phyloP scores from a whole-genome alignment of 2,329 filamentous ascomycete genomes.

The Calonectria multiphialidica region DNA sequence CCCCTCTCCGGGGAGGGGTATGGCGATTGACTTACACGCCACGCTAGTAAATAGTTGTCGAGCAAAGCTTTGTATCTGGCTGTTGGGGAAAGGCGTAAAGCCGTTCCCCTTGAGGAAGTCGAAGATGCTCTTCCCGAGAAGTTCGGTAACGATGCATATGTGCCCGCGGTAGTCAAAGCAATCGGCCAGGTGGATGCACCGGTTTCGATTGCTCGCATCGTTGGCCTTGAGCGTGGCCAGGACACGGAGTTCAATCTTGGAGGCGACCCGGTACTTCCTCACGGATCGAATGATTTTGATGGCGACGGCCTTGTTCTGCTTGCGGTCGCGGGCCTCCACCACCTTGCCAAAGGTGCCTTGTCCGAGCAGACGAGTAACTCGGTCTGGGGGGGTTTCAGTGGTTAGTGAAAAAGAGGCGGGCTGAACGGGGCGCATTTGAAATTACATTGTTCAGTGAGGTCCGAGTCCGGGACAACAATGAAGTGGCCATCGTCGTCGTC shows the following conservation, averaged over 20 bases:
- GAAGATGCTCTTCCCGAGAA: slow-evolving; percentile 94
- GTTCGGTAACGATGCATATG: slow-evolving; percentile 85
- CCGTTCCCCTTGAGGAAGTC: slow-evolving; percentile 96
- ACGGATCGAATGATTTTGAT: slow-evolving; percentile 99
- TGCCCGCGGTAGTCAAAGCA: slow-evolving; percentile 98
- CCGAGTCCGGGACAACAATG: slow-evolving; percentile 87
- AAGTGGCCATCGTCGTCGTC: slow-evolving; percentile 99
- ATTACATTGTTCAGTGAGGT: slow-evolving; percentile 87
- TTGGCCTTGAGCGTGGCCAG: slow-evolving; percentile 92
- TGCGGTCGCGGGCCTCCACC: slow-evolving; percentile 90
- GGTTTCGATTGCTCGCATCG: slow-evolving; percentile 91
- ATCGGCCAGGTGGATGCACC: slow-evolving; percentile 95
- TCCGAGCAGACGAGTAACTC: slow-evolving; percentile 89
- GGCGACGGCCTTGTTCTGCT: slow-evolving; percentile 82
- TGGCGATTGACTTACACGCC: slow-evolving; percentile 78
- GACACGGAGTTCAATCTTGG: slow-evolving; percentile 92
- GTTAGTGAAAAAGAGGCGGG: slow-evolving; percentile 37
- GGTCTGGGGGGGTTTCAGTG: slow-evolving; percentile 68
- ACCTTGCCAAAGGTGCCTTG: slow-evolving; percentile 99
- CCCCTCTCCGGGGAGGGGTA: too few species aligned
- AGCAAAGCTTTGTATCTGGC: slow-evolving; percentile 97
- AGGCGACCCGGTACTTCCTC: slow-evolving; percentile 97
- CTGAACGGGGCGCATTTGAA: background rate
- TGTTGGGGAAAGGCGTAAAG: slow-evolving; percentile 98
- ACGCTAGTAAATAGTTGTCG: slow-evolving; percentile 96